Base-by-base conservation (phyloP, 31 red algal genomes). In the Bonnemaisonia californica region DNA sequence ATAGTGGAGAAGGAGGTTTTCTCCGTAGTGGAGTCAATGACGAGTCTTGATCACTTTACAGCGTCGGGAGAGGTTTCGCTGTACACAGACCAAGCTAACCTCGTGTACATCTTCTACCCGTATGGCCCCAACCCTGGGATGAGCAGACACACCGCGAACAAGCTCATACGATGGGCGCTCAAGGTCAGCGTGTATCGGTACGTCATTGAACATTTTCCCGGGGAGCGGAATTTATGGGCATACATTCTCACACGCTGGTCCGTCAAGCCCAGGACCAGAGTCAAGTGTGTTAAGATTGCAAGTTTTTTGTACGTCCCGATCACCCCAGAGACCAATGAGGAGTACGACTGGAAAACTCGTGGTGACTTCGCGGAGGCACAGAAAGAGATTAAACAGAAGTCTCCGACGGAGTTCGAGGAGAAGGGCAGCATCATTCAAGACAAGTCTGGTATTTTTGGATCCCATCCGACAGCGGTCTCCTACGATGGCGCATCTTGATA, bases 1-100 rank as follows among this genome's bases (percentile, higher is more conserved):
- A 59, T 63, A n/a, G 51, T 57, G 28, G 51, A 79, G 35, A 74
- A 88, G 24, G 84, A 88, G 47, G 9, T 0, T n/a, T 81, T 21
- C 1, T 4, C 74, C 7, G 1, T 62, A 35, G 26, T 79, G 36
- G 74, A 79, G 56, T 24, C 74, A 3, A 61, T 79, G 0, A 21
- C 2, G 23, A 62, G 74, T 2, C 21, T 79, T 18, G 30, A 62
- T 37, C 1, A 79, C 30, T 34, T 79, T 16, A 41, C 37, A 19
- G 22, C 23, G 13, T 19, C 0, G 21, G 3, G 1, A 7, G 56
- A 62, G 0, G 56, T 62, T 12, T 60, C 74, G 4, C 21, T 62
- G 16, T 62, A 39, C 24, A 63, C 74, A 36, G 51, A 79, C 38
- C 74, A 56, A 4, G 74, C 74, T 19, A 79, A 62, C 38, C 74